Conservation (phyloP, 1,284 basidiomycete genomes). For the Macrocybe sp. region DNA sequence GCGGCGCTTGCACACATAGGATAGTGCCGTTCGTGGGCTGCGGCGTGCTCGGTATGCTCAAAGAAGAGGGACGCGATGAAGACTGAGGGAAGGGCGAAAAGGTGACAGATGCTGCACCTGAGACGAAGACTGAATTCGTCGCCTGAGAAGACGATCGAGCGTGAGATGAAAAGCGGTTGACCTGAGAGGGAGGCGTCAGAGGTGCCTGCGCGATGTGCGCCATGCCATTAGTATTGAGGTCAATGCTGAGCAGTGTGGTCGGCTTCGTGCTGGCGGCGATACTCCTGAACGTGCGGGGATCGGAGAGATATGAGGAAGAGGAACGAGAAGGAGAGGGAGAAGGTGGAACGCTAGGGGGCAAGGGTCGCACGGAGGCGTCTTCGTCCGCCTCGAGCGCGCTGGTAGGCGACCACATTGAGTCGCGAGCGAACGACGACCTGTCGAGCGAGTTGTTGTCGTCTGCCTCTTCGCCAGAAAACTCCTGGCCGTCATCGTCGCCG, state of each 20-base stretch:
- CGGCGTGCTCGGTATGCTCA: slow-evolving; percentile 29
- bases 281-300: slow-evolving; percentile 75
- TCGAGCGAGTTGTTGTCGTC: slow-evolving; percentile 37
- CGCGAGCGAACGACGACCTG: slow-evolving; percentile 52
- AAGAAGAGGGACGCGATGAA: slow-evolving; percentile 42
- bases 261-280: slow-evolving; percentile 91
- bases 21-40: not conserved
- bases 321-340: slow-evolving; percentile 80
- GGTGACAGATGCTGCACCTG: slow-evolving; percentile 55
- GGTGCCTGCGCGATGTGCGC: slow-evolving; percentile 90
- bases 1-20: slow-evolving; percentile 64
- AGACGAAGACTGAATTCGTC: slow-evolving; percentile 35
- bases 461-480: slow-evolving; percentile 39
- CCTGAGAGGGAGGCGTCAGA: slow-evolving; percentile 46
- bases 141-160: slow-evolving; percentile 54
- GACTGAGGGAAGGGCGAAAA: slow-evolving; percentile 63
- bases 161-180: slow-evolving; percentile 49
- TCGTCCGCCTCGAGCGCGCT: slow-evolving; percentile 80
- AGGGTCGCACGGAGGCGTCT: slow-evolving; percentile 81
- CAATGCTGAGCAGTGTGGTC: slow-evolving; percentile 88
- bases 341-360: slow-evolving; percentile 80
- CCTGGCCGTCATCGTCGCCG: slow-evolving; percentile 42
- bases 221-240: slow-evolving; percentile 71
- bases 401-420: slow-evolving; percentile 71
- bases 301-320: slow-evolving; percentile 74